These are phyloP conservation scores for Aspergillus floridensis DNA, from an alignment of 2,329 filamentous ascomycete species.

Conservation along the genomic window DNA sequence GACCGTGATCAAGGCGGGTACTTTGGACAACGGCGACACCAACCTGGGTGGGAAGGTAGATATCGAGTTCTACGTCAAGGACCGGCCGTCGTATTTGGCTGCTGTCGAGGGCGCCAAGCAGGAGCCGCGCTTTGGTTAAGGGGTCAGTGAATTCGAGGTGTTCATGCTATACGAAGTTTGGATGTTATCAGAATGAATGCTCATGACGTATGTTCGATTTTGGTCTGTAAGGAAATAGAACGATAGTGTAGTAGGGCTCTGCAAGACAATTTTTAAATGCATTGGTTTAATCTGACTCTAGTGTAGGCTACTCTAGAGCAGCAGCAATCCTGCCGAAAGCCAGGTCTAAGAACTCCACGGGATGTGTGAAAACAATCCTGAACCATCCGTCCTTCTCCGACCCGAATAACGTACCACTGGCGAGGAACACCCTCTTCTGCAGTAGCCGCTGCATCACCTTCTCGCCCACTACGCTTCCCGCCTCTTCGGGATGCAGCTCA, in stretches of 20 bases:
- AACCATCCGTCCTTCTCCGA: slow-evolving; percentile 45
- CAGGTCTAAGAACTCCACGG: neutral
- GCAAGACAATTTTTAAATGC: no score
- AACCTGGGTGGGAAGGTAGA: slow-evolving; percentile 44
- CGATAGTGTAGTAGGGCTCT: no score
- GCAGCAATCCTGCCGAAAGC: neutral
- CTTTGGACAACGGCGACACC: slow-evolving; percentile 50
- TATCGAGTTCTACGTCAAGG: slow-evolving; percentile 55
- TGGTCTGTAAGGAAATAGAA: no score
- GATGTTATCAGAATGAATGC: neutral
- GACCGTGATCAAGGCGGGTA: slow-evolving; percentile 52
- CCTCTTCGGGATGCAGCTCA: slow-evolving; percentile 2
- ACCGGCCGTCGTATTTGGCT: slow-evolving; percentile 47
- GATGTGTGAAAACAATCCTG: slow-evolving; percentile 36
- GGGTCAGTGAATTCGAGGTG: neutral
- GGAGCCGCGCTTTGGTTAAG: slow-evolving; percentile 33
- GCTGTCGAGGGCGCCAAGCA: slow-evolving; percentile 49
- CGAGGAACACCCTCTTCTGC: slow-evolving; percentile 37
- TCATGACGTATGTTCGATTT: no score
- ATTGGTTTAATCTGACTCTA: no score
- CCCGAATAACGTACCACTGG: slow-evolving; percentile 35
- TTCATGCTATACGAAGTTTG: neutral
- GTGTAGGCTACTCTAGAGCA: neutral
- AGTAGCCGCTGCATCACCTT: slow-evolving; percentile 37
- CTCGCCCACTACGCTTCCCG: slow-evolving; percentile 20